A percentile compares a stretch with the other conserved stretches of the same genome.
Conservation (phyloP, 345 rosid genomes). For the Psidium guajava region DNA sequence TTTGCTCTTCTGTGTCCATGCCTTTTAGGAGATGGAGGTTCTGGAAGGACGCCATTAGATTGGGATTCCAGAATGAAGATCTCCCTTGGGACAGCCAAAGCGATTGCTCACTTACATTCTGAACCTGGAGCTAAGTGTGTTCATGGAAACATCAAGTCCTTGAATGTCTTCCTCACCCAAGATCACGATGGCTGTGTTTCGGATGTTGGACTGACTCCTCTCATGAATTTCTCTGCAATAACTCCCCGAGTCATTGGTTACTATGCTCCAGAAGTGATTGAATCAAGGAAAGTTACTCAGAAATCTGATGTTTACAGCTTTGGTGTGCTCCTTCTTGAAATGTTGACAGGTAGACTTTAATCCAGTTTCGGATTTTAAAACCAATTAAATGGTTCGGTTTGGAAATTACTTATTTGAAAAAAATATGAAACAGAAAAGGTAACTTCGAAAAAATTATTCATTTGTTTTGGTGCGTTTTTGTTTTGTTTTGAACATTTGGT, state of each 20-base stretch:
- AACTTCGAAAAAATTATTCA: neutral
- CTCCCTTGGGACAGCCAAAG: constrained; percentile 50
- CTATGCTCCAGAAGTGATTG: constrained; percentile 66
- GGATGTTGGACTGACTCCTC: constrained; percentile 47
- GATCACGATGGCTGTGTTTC: constrained; percentile 56
- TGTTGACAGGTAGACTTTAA: constrained; percentile 40
- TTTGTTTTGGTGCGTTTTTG: neutral
- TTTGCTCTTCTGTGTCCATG: neutral
- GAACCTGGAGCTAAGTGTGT: constrained; percentile 27
- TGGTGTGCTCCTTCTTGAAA: constrained; percentile 70
- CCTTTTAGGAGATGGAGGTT: neutral
- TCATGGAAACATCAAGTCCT: constrained; percentile 74
- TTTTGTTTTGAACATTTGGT: neutral
- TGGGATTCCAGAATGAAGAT: constrained; percentile 71
- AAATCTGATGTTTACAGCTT: constrained; percentile 82
- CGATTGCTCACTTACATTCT: constrained; percentile 50
- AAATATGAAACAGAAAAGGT: neutral
- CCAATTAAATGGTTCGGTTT: neutral
- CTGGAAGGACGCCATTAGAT: constrained; percentile 30
- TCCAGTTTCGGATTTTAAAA: neutral
- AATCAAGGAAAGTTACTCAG: constrained; percentile 41
- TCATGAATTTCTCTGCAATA: constrained; percentile 41
- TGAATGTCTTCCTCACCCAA: constrained; percentile 51
- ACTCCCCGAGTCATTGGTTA: constrained; percentile 45
- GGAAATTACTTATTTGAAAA: neutral